Evolutionary conservation across 257 asterid genomes (phyloP).

Genomic region (Solanum appendiculatum): DNA sequence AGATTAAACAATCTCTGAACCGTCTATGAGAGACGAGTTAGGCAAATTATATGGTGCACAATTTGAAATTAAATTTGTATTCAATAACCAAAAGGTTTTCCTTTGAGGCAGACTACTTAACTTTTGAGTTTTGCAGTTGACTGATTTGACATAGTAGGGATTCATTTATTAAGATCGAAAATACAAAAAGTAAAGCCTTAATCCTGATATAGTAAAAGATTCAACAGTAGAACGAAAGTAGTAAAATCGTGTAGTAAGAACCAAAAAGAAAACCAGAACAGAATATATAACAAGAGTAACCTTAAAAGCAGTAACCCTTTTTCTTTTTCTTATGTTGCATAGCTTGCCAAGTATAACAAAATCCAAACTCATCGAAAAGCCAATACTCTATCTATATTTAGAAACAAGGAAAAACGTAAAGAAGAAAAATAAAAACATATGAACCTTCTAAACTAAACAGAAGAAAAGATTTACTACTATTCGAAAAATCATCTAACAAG

Average conservation of each 20-base stretch:
- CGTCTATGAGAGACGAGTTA: too few relatives aligned
- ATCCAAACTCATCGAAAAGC: not conserved
- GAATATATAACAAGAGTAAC: too few relatives aligned
- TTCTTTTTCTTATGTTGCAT: not conserved
- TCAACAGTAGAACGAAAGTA: not conserved
- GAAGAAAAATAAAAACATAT: not conserved
- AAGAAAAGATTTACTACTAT: not conserved
- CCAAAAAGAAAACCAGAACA: too few relatives aligned
- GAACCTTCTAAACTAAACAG: not conserved
- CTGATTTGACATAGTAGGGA: not conserved
- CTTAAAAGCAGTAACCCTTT: not conserved
- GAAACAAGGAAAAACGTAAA: not conserved
- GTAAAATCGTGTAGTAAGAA: not conserved
- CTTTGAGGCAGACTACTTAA: not conserved
- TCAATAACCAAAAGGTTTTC: not conserved
- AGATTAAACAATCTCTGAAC: too few relatives aligned
- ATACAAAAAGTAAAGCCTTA: not conserved
- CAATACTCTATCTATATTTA: not conserved
- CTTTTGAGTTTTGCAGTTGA: not conserved
- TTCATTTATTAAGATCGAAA: not conserved
- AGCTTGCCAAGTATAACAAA: not conserved
- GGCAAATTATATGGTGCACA: too few relatives aligned
- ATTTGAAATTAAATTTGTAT: not conserved
- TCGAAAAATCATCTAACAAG: not conserved
- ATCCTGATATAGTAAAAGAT: not conserved